Base-by-base conservation (phyloP, 768 basidiomycete species). In the Tylopilus vinaceipallidus region DNA sequence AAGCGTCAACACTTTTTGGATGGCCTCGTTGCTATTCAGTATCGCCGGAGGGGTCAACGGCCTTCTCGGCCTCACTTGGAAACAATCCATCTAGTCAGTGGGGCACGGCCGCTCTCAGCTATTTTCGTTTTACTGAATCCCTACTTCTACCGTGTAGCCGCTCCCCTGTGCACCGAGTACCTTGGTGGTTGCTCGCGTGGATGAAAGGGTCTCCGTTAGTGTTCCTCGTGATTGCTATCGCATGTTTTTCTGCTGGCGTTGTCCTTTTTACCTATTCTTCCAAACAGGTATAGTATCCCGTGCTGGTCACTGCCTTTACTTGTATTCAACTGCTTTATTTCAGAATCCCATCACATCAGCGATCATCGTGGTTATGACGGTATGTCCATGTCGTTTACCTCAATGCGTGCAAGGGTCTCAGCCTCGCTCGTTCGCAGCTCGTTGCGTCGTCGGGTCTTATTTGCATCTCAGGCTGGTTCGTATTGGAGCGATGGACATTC, bases 141-240 rank as follows among this genome's bases (percentile, higher is more conserved):
- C 40, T 16, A 0, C 22, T 39, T 37, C 39, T 9, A 36, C 20
- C 10, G 11, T 34, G 34, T 29, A 57, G 77, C 54, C 79, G 77
- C 29, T 80, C 78, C 2, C 77, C 79, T 22, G 63, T 74, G 17
- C 73, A 80, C 45, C 72, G 76, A 29, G 77, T 80, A 12, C 79
- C 77, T 6, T 78, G 77, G 78, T 79, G 78, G 78, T 65, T 79
- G 14, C 61, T 78, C 19, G 84, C 86, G 55, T 91, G 86, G 86
- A 89, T 91, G 71, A 91, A 90, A 62, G 76, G 87, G 12, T 88
- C 86, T 2, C 88, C 89, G 9, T 75, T 91, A 29, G 84, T 90
- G 46, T 89, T 91, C 68, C 79, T 91, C 42, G 87, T 91, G 36
- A 74, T 88, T 55, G 88, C 89, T 22, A 88, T 91, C 22, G 85